Percentiles rank a stretch among this genome's conserved stretches.
Conservation (phyloP, 305 asterid species). For the Plantago rigida region DNA sequence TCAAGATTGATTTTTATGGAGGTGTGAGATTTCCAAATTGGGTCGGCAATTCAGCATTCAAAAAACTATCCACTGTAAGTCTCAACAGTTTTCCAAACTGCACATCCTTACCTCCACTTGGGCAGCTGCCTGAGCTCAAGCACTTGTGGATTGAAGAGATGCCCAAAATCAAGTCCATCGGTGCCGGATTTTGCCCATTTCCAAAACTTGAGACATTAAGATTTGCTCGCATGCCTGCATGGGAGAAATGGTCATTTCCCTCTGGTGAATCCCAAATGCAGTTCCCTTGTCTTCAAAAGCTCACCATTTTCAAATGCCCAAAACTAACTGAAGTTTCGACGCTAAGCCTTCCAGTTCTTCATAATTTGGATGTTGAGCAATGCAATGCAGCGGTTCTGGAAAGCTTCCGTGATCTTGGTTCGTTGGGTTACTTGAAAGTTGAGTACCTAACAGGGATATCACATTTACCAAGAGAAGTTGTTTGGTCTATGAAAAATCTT, state of each 20-base stretch:
- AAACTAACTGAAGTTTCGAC: conserved; percentile 25
- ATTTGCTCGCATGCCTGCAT: conserved; percentile 24
- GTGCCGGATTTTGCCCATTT: conserved; percentile 19
- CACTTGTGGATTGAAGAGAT: conserved; percentile 27
- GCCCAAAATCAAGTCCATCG: conserved; percentile 25
- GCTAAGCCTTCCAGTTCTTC: conserved; percentile 25
- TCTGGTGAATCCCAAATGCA: conserved; percentile 5
- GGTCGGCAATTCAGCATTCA: conserved; percentile 37
- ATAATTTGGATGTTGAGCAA: conserved; percentile 20
- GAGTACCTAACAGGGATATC: conserved; percentile 21
- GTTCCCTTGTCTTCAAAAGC: conserved; percentile 29
- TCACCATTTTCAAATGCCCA: conserved; percentile 27
- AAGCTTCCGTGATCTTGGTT: conserved; percentile 22
- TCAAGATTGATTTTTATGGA: conserved; percentile 33
- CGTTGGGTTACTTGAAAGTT: conserved; percentile 22
- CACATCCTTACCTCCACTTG: conserved; percentile 30
- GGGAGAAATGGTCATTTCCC: conserved; percentile 26
- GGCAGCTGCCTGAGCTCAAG: conserved; percentile 27
- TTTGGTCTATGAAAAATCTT: conserved; percentile 12
- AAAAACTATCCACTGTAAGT: conserved; percentile 29
- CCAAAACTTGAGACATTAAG: conserved; percentile 29
- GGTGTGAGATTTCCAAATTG: conserved; percentile 40
- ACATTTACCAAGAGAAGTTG: conserved; percentile 22
- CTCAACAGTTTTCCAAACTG: conserved; percentile 24
- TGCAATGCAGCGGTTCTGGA: conserved; percentile 24